phyloP scores from a whole-genome alignment of 805 yeast genomes.

The Henningerozyma blattae region DNA sequence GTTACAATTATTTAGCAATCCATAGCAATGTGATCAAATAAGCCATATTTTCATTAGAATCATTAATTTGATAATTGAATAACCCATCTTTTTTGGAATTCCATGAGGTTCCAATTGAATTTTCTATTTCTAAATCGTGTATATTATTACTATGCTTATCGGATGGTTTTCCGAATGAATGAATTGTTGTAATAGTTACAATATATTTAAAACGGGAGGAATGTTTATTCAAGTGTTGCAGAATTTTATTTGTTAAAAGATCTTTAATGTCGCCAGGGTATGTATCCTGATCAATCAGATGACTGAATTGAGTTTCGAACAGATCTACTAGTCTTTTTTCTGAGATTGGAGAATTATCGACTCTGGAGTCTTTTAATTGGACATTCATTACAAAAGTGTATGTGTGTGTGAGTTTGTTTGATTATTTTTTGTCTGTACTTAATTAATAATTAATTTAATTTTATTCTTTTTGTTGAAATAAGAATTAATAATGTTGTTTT shows the following conservation, averaged over 20 bases:
- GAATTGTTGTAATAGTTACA: constrained; percentile 31
- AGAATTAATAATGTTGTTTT: too few relatives aligned
- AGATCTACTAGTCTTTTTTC: constrained; percentile 9
- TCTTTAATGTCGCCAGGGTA: constrained; percentile 8
- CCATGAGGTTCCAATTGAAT: constrained; percentile 45
- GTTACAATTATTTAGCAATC: constrained; percentile 17
- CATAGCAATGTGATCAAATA: constrained; percentile 24
- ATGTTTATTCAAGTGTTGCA: constrained; percentile 28
- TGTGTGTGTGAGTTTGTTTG: too few relatives aligned
- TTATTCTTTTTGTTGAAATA: too few relatives aligned
- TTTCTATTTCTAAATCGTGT: constrained; percentile 12
- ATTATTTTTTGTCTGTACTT: too few relatives aligned
- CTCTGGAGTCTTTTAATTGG: constrained; percentile 8
- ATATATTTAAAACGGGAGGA: constrained; percentile 49
- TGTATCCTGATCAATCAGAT: not conserved
- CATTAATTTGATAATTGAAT: constrained; percentile 25
- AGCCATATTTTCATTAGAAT: constrained; percentile 4
- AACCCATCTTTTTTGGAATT: constrained; percentile 44
- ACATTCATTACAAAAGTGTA: constrained; percentile 5
- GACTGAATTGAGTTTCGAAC: constrained; percentile 6
- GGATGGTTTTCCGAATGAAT: constrained; percentile 7
- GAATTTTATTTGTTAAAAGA: constrained; percentile 21
- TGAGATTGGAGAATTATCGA: constrained; percentile 12
- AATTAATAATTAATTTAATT: too few relatives aligned
- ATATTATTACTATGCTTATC: not conserved